phyloP scores from a whole-genome alignment of 371 early-diverging fungal species.

The Mortierella sp. region DNA sequence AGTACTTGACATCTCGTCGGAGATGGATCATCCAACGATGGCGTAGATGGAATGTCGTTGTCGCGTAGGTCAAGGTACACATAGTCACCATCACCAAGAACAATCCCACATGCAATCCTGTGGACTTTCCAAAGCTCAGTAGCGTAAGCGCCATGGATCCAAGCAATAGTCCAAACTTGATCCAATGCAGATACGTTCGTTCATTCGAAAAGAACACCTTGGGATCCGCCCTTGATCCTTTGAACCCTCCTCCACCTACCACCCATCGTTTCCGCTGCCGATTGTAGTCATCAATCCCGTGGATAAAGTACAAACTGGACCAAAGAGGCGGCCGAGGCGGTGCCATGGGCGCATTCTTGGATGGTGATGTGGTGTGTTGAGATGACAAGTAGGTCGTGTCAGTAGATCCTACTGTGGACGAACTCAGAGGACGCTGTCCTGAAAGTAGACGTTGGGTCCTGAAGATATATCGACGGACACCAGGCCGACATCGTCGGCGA shows the following conservation, averaged over 20 bases:
- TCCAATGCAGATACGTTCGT: constrained; percentile 93
- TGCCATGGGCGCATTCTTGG: background rate
- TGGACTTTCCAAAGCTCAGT: constrained; percentile 78
- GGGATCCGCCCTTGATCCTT: constrained; percentile 63
- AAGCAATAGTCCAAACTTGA: constrained; percentile 79
- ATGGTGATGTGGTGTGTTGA: too few species aligned
- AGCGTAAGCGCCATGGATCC: constrained; percentile 83
- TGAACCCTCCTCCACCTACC: too few species aligned
- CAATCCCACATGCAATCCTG: constrained; percentile 55
- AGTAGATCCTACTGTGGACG: too few species aligned
- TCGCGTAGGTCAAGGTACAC: constrained; percentile 31
- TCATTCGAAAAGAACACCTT: constrained; percentile 97
- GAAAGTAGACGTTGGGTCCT: too few species aligned
- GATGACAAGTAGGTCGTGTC: too few species aligned
- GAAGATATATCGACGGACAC: too few species aligned
- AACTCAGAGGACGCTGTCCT: too few species aligned
- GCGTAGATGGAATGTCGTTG: constrained; percentile 24
- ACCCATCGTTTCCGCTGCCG: background rate
- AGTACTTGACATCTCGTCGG: constrained; percentile 27
- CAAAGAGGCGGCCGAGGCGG: background rate
- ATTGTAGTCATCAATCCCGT: constrained; percentile 6
- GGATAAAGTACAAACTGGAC: background rate
- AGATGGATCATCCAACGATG: constrained; percentile 39
- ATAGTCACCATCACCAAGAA: constrained; percentile 34
- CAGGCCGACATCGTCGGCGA: too few species aligned